These are phyloP conservation scores for Leccinellum rugosiceps DNA, from an alignment of 768 basidiomycete species.

Conservation along the genomic window DNA sequence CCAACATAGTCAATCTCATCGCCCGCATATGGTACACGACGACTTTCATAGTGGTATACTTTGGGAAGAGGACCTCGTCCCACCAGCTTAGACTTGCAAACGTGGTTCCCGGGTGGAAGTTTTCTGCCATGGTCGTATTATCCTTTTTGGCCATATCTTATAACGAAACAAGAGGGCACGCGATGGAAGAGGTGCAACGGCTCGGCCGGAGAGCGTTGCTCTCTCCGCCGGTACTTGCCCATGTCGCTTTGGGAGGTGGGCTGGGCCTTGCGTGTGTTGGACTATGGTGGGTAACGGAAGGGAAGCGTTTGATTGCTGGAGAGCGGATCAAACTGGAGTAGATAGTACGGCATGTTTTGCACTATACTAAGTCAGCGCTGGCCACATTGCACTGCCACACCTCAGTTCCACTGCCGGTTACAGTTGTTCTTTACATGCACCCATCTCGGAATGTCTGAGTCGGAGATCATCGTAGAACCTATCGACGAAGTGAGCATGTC, in stretches of 20 bases:
- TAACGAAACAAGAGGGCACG: slow-evolving; percentile 16
- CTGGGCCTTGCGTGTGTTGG: slow-evolving; percentile 26
- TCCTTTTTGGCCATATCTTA: slow-evolving; percentile 23
- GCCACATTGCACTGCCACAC: slow-evolving; percentile 15
- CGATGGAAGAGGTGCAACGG: slow-evolving; percentile 10
- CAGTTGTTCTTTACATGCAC: background rate
- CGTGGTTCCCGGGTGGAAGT: slow-evolving; percentile 27
- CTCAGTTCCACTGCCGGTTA: background rate
- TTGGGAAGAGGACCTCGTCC: slow-evolving; percentile 25
- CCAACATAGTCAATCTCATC: slow-evolving; percentile 66
- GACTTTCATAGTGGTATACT: slow-evolving; percentile 49
- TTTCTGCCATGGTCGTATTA: slow-evolving; percentile 19
- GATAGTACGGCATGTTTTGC: background rate
- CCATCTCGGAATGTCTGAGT: slow-evolving; percentile 21
- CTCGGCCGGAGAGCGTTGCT: slow-evolving; percentile 22
- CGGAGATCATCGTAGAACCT: slow-evolving; percentile 25
- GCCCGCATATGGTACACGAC: slow-evolving; percentile 61
- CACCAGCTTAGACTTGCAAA: slow-evolving; percentile 12
- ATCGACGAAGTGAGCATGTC: slow-evolving; percentile 31
- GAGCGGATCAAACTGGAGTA: slow-evolving; percentile 22
- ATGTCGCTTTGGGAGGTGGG: slow-evolving; percentile 26
- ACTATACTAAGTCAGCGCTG: too few relatives aligned
- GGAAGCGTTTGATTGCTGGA: slow-evolving; percentile 20
- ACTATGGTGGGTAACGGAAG: slow-evolving; percentile 31
- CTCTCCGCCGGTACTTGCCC: slow-evolving; percentile 17